Evolutionary conservation across 169 alveolate genomes (phyloP).

Genomic region (Cryptosporidium ubiquitum): DNA sequence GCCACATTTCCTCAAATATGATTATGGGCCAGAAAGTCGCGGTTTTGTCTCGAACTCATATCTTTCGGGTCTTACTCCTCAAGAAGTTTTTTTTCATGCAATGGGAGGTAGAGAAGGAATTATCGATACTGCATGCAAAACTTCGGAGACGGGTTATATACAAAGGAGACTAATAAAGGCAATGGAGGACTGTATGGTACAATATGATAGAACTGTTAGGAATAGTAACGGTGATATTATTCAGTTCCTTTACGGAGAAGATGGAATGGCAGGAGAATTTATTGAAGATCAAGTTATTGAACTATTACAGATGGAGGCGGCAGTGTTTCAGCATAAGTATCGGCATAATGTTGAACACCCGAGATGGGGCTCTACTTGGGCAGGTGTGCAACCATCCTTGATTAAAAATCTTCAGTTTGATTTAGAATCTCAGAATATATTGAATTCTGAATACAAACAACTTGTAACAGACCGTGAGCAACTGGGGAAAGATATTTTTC

Average conservation of each 20-base stretch:
- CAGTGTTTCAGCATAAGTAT: constrained; percentile 63
- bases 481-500: constrained; percentile 88
- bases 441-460: constrained; percentile 81
- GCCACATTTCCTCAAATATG: constrained; percentile 99
- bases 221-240: constrained; percentile 95
- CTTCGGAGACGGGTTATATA: constrained; percentile 99
- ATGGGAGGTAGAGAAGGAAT: constrained; percentile 99
- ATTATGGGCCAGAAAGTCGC: constrained; percentile 98
- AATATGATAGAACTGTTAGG: constrained; percentile 99
- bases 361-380: constrained; percentile 72
- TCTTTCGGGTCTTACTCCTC: constrained; percentile 96
- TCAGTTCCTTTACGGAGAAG: constrained; percentile 99
- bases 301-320: constrained; percentile 89
- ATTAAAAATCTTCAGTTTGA: constrained; percentile 72
- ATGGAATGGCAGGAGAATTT: constrained; percentile 99
- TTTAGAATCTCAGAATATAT: constrained; percentile 74
- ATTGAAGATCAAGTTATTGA: constrained; percentile 97
- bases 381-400: constrained; percentile 39
- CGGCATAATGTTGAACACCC: constrained; percentile 70
- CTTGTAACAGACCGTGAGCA: constrained; percentile 82
- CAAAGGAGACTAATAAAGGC: constrained; percentile 99
- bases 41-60: constrained; percentile 99
- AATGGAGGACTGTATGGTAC: constrained; percentile 99
- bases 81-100: constrained; percentile 99
- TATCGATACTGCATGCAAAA: constrained; percentile 99